Base-by-base conservation (phyloP, 441 rosid species). In the Eutrema salsugineum region DNA sequence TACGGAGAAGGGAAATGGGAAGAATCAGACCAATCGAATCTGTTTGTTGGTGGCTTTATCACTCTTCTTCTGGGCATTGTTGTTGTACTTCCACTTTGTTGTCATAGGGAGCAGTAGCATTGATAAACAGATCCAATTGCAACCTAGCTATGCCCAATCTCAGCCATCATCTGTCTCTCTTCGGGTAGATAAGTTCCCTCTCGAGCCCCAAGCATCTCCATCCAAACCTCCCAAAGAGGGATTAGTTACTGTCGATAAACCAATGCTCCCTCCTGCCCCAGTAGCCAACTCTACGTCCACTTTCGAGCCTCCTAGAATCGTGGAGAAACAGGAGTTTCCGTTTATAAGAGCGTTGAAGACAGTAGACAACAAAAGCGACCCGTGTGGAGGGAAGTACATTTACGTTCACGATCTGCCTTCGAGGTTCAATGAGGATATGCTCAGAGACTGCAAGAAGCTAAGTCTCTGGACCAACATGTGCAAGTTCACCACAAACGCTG, bases 391-490 rank as follows among this genome's bases (percentile, higher is more conserved):
- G 20, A 89, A 86, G 83, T 94, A 94, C 63, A 90, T 94, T 56
- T 94, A 86, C 69, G 97, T 92, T 66, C 97, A 92, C 27, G 86
- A 94, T 76, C 79, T 94, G 30, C 99, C 99, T 50, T 65, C 97
- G 0, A 92, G 81, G 84, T 94, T 90, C 79, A 94, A 94, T 17
- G 99, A 90, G 80, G 91, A 94, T 63, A 94, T 94, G 99, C 91
- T 94, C 77, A 86, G 84, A 83, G 91, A 94, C 51, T 94, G 99
- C 73, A 90, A 65, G 80, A 92, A 87, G 73, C 86, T 94, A 79
- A 94, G 99, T 76, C 90, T 80, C 57, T 94, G 99, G 99, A 94
- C 99, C 17, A 92, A 94, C 72, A 94, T 94, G 99, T 94, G 99
- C 44, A 94, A 89, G 93, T 94, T 90, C 85, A 94, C 81, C 0